These are phyloP conservation scores for Eremothecium coryli DNA, from an alignment of 1,139 yeast species.

Conservation along the genomic window DNA sequence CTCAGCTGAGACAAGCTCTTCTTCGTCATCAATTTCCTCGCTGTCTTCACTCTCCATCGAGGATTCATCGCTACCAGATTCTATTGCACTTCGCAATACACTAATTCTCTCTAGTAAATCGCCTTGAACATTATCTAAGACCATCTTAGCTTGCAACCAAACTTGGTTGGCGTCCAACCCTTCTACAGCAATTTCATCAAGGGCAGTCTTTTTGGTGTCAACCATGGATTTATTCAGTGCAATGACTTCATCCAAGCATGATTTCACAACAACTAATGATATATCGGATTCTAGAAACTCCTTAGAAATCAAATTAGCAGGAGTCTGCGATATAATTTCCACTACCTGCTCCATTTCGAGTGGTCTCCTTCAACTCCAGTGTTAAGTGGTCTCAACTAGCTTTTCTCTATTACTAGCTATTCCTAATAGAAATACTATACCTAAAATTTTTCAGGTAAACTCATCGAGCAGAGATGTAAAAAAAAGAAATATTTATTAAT, in stretches of 20 bases:
- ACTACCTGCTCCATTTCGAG: constrained; percentile 37
- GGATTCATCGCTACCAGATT: constrained; percentile 25
- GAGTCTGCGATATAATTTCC: constrained; percentile 14
- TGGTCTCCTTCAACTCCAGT: constrained; percentile 27
- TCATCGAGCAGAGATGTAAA: no score
- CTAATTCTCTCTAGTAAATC: constrained; percentile 44
- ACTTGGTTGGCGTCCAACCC: constrained; percentile 88
- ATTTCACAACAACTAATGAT: constrained; percentile 17
- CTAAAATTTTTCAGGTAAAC: constrained; percentile 2
- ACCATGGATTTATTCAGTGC: constrained; percentile 11
- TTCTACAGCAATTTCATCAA: constrained; percentile 75
- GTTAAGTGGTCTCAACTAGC: no score
- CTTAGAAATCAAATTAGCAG: constrained; percentile 17
- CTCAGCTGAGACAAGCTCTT: constrained; percentile 7
- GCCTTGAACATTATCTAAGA: constrained; percentile 62
- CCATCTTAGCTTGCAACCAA: constrained; percentile 86
- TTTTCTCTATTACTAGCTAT: not conserved
- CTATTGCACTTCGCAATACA: constrained; percentile 31
- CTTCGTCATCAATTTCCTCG: constrained; percentile 21
- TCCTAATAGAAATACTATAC: no score
- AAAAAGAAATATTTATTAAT: no score
- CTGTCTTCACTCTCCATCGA: constrained; percentile 24
- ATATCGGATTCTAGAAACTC: constrained; percentile 11
- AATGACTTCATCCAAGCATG: constrained; percentile 26
- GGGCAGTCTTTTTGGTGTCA: constrained; percentile 28